These are phyloP conservation scores for Phytophthora pinifolia DNA, from an alignment of 352 stramenopile genomes.

Conservation along the genomic window DNA sequence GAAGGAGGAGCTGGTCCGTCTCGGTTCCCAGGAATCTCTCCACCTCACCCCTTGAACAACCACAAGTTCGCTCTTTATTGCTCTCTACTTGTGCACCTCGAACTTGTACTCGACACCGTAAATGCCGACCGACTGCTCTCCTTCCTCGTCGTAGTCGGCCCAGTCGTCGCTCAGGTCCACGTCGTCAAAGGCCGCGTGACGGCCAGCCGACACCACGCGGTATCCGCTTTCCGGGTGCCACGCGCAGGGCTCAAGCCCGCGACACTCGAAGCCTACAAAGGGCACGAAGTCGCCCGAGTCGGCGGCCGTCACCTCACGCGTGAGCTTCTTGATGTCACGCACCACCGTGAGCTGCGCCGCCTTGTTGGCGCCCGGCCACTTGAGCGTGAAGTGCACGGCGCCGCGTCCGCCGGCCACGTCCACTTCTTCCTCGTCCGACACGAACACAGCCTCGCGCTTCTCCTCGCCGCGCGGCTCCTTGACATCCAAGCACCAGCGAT, in stretches of 20 bases:
- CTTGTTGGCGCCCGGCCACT: constrained; percentile 85
- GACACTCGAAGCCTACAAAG: constrained; percentile 86
- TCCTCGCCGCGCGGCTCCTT: constrained; percentile 82
- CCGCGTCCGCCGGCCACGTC: constrained; percentile 75
- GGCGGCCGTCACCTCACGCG: constrained; percentile 47
- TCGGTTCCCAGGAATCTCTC: constrained; percentile 28
- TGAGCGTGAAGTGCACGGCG: constrained; percentile 82
- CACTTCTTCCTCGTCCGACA: constrained; percentile 78
- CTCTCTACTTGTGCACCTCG: constrained; percentile 68
- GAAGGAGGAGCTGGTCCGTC: constrained; percentile 63
- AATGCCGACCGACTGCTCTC: constrained; percentile 71
- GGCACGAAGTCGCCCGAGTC: constrained; percentile 81
- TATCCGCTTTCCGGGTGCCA: constrained; percentile 85
- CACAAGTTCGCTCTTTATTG: neutral
- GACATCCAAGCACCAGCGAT: constrained; percentile 86
- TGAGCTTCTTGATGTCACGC: constrained; percentile 87
- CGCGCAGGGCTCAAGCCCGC: constrained; percentile 75
- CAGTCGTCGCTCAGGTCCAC: constrained; percentile 85
- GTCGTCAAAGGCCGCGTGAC: constrained; percentile 71
- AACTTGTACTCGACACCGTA: constrained; percentile 86
- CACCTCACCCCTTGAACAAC: constrained; percentile 12
- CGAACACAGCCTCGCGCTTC: constrained; percentile 72
- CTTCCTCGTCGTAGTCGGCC: constrained; percentile 86
- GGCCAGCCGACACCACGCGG: constrained; percentile 57
- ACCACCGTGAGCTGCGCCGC: constrained; percentile 80